phyloP scores from a whole-genome alignment of 176 grass and related monocot species.

The Saccharum spontaneum region DNA sequence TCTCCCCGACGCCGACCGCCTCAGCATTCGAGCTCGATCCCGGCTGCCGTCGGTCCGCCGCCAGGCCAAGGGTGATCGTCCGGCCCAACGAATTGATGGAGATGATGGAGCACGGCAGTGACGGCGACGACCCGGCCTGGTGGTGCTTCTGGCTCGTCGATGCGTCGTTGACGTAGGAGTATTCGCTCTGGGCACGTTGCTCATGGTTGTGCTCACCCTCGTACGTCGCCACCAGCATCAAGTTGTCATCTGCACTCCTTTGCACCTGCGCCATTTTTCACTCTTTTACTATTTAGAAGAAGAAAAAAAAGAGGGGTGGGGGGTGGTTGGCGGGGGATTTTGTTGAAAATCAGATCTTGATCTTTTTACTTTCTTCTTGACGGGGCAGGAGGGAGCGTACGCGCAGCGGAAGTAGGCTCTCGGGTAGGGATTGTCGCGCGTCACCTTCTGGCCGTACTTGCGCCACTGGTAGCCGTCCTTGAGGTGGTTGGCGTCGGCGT shows the following conservation, averaged over 20 bases:
- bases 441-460: conserved; percentile 69
- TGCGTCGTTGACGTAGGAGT: not conserved
- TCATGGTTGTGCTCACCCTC: conserved; percentile 44
- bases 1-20: not conserved
- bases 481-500: conserved; percentile 31
- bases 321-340: too few relatives aligned
- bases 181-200: not conserved
- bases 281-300: too few relatives aligned
- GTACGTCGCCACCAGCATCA: conserved; percentile 45
- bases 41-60: not conserved
- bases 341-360: not conserved
- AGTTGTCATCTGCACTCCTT: conserved; percentile 30
- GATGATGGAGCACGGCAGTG: conserved; percentile 26
- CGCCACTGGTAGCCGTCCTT: conserved; percentile 57
- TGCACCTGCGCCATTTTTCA: conserved; percentile 29
- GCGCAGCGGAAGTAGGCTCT: conserved; percentile 65
- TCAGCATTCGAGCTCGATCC: not conserved
- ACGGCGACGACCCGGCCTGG: not conserved
- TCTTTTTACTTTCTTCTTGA: conserved; percentile 53
- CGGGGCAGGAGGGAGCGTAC: conserved; percentile 53
- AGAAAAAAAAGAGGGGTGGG: too few relatives aligned
- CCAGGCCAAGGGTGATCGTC: conserved; percentile 17
- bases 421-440: conserved; percentile 59
- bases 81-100: conserved; percentile 20
- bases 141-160: not conserved